Conservation (phyloP, 257 asterid species). For the Gardenia jasminoides region DNA sequence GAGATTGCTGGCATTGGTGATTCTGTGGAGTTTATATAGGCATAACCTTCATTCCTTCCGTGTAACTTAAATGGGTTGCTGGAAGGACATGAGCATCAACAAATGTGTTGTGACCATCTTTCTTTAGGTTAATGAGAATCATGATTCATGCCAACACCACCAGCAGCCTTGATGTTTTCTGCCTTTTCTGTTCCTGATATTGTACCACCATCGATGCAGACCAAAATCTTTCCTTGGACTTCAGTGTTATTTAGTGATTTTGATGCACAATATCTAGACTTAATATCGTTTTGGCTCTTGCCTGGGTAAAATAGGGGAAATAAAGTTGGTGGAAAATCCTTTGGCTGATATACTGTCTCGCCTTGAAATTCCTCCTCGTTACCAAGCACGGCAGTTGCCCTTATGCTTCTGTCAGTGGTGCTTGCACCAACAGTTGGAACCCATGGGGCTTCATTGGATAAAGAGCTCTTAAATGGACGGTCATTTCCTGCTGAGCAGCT, state of each 20-base stretch:
- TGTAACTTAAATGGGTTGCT: background rate
- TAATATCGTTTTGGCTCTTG: background rate
- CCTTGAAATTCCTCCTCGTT: background rate
- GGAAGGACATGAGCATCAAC: background rate
- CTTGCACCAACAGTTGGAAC: constrained; percentile 8
- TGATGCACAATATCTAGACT: background rate
- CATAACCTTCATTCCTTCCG: background rate
- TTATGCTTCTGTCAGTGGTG: background rate
- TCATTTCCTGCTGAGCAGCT: constrained; percentile 8
- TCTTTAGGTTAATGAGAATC: background rate
- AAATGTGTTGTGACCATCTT: background rate
- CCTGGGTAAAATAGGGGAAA: background rate
- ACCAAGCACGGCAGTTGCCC: constrained; percentile 6
- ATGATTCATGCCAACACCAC: constrained; percentile 7
- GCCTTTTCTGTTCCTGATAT: background rate
- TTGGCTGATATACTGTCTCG: background rate
- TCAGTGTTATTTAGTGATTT: background rate
- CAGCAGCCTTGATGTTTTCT: background rate
- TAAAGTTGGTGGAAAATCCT: background rate
- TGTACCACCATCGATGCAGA: background rate
- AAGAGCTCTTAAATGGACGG: background rate
- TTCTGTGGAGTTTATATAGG: background rate
- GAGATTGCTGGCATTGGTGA: background rate
- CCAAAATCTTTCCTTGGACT: constrained; percentile 3
- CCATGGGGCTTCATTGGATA: constrained; percentile 10